Base-by-base conservation (phyloP, 352 stramenopile species). In the Phytophthora citrophthora region DNA sequence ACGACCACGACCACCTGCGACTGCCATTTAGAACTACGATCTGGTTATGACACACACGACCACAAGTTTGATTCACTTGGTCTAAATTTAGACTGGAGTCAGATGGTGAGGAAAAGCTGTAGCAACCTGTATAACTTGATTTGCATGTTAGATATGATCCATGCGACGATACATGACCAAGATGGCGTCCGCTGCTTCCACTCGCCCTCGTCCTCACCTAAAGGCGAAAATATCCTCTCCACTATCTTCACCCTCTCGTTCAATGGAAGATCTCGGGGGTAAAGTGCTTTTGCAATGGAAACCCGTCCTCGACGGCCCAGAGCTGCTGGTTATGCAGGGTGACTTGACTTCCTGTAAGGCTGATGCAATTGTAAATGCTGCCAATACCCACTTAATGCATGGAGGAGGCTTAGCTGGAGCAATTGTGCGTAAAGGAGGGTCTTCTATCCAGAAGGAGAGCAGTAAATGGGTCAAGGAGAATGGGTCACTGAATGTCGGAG, bases 351-450 rank as follows among this genome's bases (percentile, higher is more conserved):
- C 20, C 2, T 77, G 70, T 46, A 53, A 32, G 2, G 56, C 65
- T 5, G 77, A 81, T 32, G 77, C 70, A 31, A 83, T 87, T 51
- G 75, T 87, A 6, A 87, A 87, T 47, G 57, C 77, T 0, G 75
- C 77, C 10, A 84, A 84, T 38, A 52, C 20, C 1, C 20, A 38
- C 7, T 53, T 87, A 0, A 15, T 47, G 41, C 77, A 87, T 26
- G 77, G 58, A 8, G 75, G 75, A 4, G 77, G 77, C 8, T 48
- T 80, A 12, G 75, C 77, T 18, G 65, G 31, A 15, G 70, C 75
- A 1, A 83, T 84, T 61, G 48, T 61, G 0, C 53, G 51, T 4
- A 67, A 45, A 13, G 77, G 70, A 8, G 77, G 77, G 0, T n/a
- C 4, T 0, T 41, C 36, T 16, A 80, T 87, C 12, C 55, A 82